Base-by-base conservation (phyloP, 306 rosid species). In the Glycine latifolia region DNA sequence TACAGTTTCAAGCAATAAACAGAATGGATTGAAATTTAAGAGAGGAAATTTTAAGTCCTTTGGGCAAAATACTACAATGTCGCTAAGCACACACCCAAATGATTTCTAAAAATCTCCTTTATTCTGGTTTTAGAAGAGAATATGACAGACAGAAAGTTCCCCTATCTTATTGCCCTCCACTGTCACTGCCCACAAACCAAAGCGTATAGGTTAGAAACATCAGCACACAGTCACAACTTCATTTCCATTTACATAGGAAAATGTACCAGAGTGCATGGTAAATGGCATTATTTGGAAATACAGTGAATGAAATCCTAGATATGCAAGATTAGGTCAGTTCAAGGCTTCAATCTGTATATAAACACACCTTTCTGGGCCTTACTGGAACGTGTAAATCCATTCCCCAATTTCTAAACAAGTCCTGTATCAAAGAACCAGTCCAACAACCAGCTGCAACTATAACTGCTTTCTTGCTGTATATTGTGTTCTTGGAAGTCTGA, bases 381-480 rank as follows among this genome's bases (percentile, higher is more conserved):
- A 95, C 88, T 44, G 97, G 97, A 83, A 95, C 85, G 67, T 90
- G 78, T 75, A 92, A 43, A 73, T 85, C 86, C 84, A 90, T 61
- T 75, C 89, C 94, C 86, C 87, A 89, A 62, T 82, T 88, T 82
- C 81, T 84, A 58, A 89, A 68, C 82, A 91, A 84, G 81, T 92
- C 97, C 73, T 81, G 83, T 83, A 91, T 90, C 90, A 95, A 90
- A 81, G 88, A 87, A 11, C 98, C 97, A 82, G 97, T 92, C 98
- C 98, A 95, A 89, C 97, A 86, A 87, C 98, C 97, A 88, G 98
- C 91, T 37, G 97, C 94, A 35, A 95, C 87, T 73, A 95, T 85
- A 66, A 92, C 56, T 49, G 92, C 98, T 88, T 94, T 91, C 85
- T 85, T 89, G 84, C 92, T 39, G 81, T 87, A 80, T 84, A 95